Base-by-base conservation (phyloP, 2,329 filamentous ascomycete genomes). In the Penicillium sp. region DNA sequence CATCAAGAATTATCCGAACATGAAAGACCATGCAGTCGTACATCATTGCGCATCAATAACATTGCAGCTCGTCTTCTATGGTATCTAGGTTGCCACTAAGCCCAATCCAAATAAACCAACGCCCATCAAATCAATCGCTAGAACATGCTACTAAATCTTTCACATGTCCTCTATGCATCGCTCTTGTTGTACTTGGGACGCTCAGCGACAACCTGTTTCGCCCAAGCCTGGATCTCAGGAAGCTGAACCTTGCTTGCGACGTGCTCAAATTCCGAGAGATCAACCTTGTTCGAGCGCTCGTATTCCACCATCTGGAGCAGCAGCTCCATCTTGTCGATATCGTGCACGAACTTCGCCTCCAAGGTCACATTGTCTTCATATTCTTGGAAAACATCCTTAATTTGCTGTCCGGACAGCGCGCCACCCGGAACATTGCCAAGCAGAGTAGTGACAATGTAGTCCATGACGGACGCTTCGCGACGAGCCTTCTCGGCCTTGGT, bases 271-370 rank as follows among this genome's bases (percentile, higher is more conserved):
- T 99, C 95, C 52, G 89, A 86, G 50, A 99, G 78, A 73, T 98
- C 91, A 39, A 91, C 74, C 61, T 86, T 77, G 49, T 85, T 81
- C 13, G 82, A 78, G 67, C 89, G 88, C 83, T 99, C 95, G 70
- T 99, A 99, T 75, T 99, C 95, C 29, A 96, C 80, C 90, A 97
- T 97, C 79, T 99, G 95, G 70, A 96, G 79, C 59, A 99, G 77
- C 63, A 99, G 80, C 79, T 99, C 95, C 74, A 99, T 87, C 86
- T 98, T 98, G 77, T 99, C 95, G 57, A 99, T 86, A 73, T 99
- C 95, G 73, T 99, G 95, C 44, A 99, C 95, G 62, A 93, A 98
- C 59, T 87, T 82, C 65, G 89, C 90, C 72, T 99, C 93, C 14
- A 88, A 78, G 9, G 95, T 98, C 77, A 88, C 70, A 19, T 86